phyloP scores from a whole-genome alignment of 2,329 filamentous ascomycete genomes.

The Fusarium marasasianum region DNA sequence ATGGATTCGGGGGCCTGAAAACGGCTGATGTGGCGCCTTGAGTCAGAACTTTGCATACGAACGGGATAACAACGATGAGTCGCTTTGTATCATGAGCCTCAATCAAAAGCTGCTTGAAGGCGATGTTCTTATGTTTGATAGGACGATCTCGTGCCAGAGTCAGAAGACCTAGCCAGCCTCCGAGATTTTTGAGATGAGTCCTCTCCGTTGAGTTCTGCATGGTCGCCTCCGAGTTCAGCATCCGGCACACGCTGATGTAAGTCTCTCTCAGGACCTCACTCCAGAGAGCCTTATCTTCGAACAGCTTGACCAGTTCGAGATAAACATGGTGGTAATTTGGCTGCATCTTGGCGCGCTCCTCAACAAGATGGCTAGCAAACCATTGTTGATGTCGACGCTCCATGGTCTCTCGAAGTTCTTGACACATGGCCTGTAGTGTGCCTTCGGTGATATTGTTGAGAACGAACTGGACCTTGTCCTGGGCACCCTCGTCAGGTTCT shows the following conservation, averaged over 20 bases:
- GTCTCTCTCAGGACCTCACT: constrained; percentile 92
- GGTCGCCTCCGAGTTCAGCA: constrained; percentile 90
- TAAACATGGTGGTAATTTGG: constrained; percentile 97
- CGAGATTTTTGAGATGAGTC: constrained; percentile 90
- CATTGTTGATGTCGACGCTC: constrained; percentile 88
- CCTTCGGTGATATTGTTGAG: constrained; percentile 95
- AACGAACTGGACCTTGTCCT: constrained; percentile 94
- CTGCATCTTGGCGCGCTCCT: constrained; percentile 95
- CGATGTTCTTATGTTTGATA: constrained; percentile 95
- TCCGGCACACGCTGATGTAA: constrained; percentile 82
- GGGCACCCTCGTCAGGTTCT: constrained; percentile 83
- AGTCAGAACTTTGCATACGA: constrained; percentile 93
- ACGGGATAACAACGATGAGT: constrained; percentile 91
- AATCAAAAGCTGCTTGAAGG: constrained; percentile 93
- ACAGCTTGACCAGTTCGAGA: constrained; percentile 84
- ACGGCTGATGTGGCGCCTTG: constrained; percentile 87
- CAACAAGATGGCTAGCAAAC: constrained; percentile 95
- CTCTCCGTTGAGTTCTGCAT: constrained; percentile 86
- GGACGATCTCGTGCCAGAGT: constrained; percentile 94
- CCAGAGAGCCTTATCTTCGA: constrained; percentile 83
- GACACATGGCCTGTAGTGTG: constrained; percentile 85
- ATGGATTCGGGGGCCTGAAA: constrained; percentile 94
- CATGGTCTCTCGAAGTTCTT: constrained; percentile 81
- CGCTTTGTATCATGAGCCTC: constrained; percentile 95
- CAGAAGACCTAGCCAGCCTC: constrained; percentile 90